Conservation (phyloP, 2,329 filamentous ascomycete species). For the Xylaria hypoxylon region DNA sequence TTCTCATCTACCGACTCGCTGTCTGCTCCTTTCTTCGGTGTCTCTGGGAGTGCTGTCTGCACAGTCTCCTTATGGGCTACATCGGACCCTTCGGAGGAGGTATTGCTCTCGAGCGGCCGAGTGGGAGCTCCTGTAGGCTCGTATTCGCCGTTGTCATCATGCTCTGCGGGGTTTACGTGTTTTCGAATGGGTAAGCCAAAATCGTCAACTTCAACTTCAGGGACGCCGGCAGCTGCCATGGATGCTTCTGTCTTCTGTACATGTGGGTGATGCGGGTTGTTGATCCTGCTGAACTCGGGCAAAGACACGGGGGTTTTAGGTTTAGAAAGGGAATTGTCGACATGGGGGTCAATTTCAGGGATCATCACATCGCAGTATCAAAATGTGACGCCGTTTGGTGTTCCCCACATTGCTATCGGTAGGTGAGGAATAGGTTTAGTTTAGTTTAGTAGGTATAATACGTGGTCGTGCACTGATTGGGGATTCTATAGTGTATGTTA, state of each 20-base stretch:
- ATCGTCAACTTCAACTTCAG: constrained; percentile 75
- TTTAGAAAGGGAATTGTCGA: constrained; percentile 29
- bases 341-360: constrained; percentile 32
- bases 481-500: too few relatives aligned
- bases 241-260: constrained; percentile 45
- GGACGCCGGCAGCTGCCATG: constrained; percentile 51
- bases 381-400: constrained; percentile 20
- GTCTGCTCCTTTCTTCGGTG: constrained; percentile 18
- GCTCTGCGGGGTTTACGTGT: constrained; percentile 52
- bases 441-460: constrained; percentile 4
- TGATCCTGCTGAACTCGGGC: constrained; percentile 40
- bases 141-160: constrained; percentile 23
- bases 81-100: background rate
- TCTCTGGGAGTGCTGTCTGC: constrained; percentile 4
- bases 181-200: constrained; percentile 76
- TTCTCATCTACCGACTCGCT: constrained; percentile 31
- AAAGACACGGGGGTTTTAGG: constrained; percentile 35
- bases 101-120: constrained; percentile 7
- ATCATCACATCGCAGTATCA: constrained; percentile 11
- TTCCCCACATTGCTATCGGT: constrained; percentile 26
- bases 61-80: background rate
- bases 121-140: constrained; percentile 25
- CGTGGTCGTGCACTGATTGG: background rate
- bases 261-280: constrained; percentile 46
- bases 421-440: constrained; percentile 24